phyloP scores from a whole-genome alignment of 106 monocot species.

The Vanilla planifolia region DNA sequence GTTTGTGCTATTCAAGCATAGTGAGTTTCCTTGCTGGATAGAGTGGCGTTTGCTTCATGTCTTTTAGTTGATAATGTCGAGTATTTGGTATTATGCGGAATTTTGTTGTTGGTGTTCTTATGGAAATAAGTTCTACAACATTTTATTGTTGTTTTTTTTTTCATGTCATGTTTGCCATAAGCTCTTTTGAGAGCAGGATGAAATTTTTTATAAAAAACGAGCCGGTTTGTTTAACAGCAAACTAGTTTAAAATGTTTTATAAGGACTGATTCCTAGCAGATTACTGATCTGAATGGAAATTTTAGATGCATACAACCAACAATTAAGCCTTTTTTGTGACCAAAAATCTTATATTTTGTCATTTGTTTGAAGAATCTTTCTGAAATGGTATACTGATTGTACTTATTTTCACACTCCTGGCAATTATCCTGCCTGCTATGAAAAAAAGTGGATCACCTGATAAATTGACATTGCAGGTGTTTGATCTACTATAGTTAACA shows the following conservation, averaged over 20 bases:
- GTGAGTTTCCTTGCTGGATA: background rate
- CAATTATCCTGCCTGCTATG: background rate
- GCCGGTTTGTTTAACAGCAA: too few species aligned
- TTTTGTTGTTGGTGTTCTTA: too few species aligned
- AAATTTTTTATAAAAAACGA: too few species aligned
- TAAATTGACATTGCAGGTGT: background rate
- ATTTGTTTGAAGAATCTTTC: background rate
- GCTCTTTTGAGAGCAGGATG: too few species aligned
- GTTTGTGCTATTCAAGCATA: background rate
- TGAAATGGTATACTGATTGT: background rate
- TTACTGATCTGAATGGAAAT: background rate
- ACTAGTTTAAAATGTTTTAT: background rate
- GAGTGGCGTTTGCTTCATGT: too few species aligned
- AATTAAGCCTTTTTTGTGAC: background rate
- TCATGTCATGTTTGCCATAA: too few species aligned
- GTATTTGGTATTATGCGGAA: too few species aligned
- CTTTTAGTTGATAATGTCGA: too few species aligned
- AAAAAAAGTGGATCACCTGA: background rate
- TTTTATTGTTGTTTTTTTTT: too few species aligned
- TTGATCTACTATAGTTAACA: background rate
- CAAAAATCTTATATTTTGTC: background rate
- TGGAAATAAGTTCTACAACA: too few species aligned
- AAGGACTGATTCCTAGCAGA: background rate
- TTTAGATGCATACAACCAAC: background rate
- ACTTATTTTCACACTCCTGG: background rate